A percentile compares a stretch with the other conserved stretches of the same genome.
Evolutionary conservation across 768 basidiomycete species (phyloP).

Genomic region (Dioszegia hungarica): DNA sequence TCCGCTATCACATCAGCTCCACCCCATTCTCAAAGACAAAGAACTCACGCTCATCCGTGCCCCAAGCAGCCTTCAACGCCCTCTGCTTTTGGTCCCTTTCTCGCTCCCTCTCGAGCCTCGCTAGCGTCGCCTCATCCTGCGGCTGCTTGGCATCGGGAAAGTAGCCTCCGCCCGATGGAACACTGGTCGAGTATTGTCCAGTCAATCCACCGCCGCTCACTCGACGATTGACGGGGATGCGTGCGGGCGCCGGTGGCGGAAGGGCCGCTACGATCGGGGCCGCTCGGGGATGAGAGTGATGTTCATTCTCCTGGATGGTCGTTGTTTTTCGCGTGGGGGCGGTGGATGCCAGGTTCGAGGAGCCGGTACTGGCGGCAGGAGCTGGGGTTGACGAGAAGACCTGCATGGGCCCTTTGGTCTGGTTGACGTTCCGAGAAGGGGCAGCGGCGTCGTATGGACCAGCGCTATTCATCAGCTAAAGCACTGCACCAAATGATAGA

Average conservation of each 20-base stretch:
- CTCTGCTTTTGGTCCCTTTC: slow-evolving; percentile 44
- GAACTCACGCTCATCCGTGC: slow-evolving; percentile 47
- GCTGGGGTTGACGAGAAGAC: slow-evolving; percentile 28
- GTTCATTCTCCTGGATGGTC: neutral
- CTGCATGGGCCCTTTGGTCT: slow-evolving; percentile 44
- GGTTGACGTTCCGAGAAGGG: slow-evolving; percentile 41
- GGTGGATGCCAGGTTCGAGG: too few species aligned
- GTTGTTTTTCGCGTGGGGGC: neutral
- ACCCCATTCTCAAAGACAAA: neutral
- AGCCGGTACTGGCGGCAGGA: slow-evolving; percentile 16
- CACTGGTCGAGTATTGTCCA: slow-evolving; percentile 46
- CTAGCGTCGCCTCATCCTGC: slow-evolving; percentile 31
- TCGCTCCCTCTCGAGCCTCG: slow-evolving; percentile 35
- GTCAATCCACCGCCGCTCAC: slow-evolving; percentile 39
- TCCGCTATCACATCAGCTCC: slow-evolving; percentile 34
- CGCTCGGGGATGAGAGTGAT: neutral
- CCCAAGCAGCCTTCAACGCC: slow-evolving; percentile 49
- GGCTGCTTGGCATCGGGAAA: slow-evolving; percentile 29
- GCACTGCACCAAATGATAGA: neutral
- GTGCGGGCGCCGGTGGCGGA: neutral
- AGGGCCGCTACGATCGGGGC: neutral
- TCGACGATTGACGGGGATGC: slow-evolving; percentile 9
- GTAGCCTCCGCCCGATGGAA: slow-evolving; percentile 46
- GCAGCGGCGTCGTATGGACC: slow-evolving; percentile 49
- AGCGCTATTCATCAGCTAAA: slow-evolving; percentile 24